Conservation (phyloP, 768 basidiomycete species). For the Russula ochroleuca region DNA sequence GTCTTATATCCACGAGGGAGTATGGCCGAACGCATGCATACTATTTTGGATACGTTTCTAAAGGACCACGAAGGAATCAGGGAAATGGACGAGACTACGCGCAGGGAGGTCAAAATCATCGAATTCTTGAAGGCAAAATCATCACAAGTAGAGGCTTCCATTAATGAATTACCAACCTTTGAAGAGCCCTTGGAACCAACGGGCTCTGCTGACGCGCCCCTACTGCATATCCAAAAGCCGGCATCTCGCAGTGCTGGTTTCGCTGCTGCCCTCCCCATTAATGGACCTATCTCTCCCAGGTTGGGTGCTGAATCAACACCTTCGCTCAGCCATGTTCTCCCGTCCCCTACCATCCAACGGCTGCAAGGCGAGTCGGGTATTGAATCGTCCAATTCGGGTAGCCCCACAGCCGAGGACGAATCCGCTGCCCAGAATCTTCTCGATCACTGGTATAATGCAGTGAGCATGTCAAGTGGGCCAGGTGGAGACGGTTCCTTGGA, state of each 20-base stretch:
- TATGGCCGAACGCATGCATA: conserved; percentile 67
- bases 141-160: conserved; percentile 39
- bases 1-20: conserved; percentile 71
- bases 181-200: conserved; percentile 20
- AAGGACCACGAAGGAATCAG: conserved; percentile 53
- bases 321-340: conserved; percentile 35
- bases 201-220: conserved; percentile 13
- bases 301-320: conserved; percentile 33
- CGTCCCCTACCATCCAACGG: conserved; percentile 59
- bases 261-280: conserved; percentile 11
- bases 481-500: conserved; percentile 38
- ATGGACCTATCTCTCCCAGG: conserved; percentile 24
- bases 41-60: conserved; percentile 74
- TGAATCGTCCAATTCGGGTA: conserved; percentile 64
- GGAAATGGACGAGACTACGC: conserved; percentile 80
- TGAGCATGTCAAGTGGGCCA: conserved; percentile 45
- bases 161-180: conserved; percentile 16
- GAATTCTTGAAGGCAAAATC: conserved; percentile 73
- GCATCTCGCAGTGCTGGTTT: conserved; percentile 31
- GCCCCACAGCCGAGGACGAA: conserved; percentile 65
- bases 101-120: conserved; percentile 78
- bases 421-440: conserved; percentile 70
- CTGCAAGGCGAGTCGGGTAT: conserved; percentile 49
- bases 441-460: conserved; percentile 83
- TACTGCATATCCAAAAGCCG: conserved; percentile 21